Evolutionary conservation across 2,329 filamentous ascomycete genomes (phyloP).

Genomic region (Colletotrichum orbiculare): DNA sequence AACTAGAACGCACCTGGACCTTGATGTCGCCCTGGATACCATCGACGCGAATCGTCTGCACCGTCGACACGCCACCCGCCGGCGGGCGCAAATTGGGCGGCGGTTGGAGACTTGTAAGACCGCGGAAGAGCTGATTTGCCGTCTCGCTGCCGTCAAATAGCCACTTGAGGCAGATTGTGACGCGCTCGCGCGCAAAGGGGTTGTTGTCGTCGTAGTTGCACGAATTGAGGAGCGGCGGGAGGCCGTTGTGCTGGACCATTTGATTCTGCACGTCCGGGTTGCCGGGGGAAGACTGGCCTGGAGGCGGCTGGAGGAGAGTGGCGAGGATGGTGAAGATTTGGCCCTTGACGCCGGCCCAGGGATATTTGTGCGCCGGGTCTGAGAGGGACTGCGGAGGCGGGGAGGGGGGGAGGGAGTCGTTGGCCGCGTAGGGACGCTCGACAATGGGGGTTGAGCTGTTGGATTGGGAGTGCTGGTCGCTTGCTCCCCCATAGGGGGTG

Average conservation of each 20-base stretch:
- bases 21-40: conserved; percentile 67
- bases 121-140: conserved; percentile 77
- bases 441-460: conserved; percentile 54
- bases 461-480: conserved; percentile 42
- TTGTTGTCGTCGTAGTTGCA: conserved; percentile 94
- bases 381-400: conserved; percentile 65
- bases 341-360: conserved; percentile 84
- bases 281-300: conserved; percentile 67
- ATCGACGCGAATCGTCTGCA: conserved; percentile 63
- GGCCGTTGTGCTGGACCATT: conserved; percentile 84
- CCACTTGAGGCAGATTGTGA: conserved; percentile 89
- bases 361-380: conserved; percentile 71
- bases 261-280: conserved; percentile 86
- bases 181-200: conserved; percentile 91
- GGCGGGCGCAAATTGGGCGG: conserved; percentile 50
- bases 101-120: conserved; percentile 63
- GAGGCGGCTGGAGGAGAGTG: conserved; percentile 86
- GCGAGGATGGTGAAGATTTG: conserved; percentile 92
- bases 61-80: conserved; percentile 45
- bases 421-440: conserved; percentile 71
- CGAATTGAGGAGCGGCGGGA: conserved; percentile 88
- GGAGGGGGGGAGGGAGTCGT: conserved; percentile 47
- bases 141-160: conserved; percentile 79
- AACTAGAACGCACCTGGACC: conserved; percentile 58
- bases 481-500: conserved; percentile 35